Evolutionary conservation across 1,284 basidiomycete species (phyloP).

Genomic region (Moesziomyces globuligerus): DNA sequence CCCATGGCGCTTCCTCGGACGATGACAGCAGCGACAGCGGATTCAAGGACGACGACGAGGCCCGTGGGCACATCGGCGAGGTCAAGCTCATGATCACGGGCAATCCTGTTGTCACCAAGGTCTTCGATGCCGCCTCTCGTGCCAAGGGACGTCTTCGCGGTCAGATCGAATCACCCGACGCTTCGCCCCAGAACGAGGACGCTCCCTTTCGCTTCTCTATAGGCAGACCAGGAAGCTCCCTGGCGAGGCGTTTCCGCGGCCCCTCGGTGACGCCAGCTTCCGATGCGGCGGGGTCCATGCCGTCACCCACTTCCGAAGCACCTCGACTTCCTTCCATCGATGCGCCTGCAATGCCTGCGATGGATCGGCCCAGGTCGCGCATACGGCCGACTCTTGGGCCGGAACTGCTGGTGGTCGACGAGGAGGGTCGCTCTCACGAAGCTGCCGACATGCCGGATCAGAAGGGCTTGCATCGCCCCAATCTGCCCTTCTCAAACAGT

Average conservation of each 20-base stretch:
- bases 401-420: slow-evolving; percentile 41
- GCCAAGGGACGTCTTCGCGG: slow-evolving; percentile 23
- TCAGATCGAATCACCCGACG: slow-evolving; percentile 20
- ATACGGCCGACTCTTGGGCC: slow-evolving; percentile 8
- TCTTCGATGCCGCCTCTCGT: slow-evolving; percentile 18
- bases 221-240: slow-evolving; percentile 19
- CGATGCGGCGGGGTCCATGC: slow-evolving; percentile 1
- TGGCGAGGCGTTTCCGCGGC: slow-evolving; percentile 24
- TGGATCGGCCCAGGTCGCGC: slow-evolving; percentile 14
- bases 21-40: slow-evolving; percentile 18
- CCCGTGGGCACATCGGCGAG: slow-evolving; percentile 15
- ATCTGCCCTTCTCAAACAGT: slow-evolving; percentile 16
- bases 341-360: background rate
- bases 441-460: slow-evolving; percentile 1
- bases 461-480: background rate
- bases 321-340: slow-evolving; percentile 8
- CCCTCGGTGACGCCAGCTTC: slow-evolving; percentile 19
- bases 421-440: slow-evolving; percentile 33
- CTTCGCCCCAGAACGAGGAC: slow-evolving; percentile 27
- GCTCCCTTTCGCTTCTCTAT: slow-evolving; percentile 25
- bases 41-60: slow-evolving; percentile 2
- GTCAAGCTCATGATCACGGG: slow-evolving; percentile 55
- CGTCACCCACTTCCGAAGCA: slow-evolving; percentile 9
- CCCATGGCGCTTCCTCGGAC: slow-evolving; percentile 27
- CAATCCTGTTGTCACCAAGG: slow-evolving; percentile 45